A percentile compares a stretch with the other conserved stretches of the same genome.
Evolutionary conservation across 164 flowering plant genomes (phyloP).

Genomic region (Dillenia suffruticosa): DNA sequence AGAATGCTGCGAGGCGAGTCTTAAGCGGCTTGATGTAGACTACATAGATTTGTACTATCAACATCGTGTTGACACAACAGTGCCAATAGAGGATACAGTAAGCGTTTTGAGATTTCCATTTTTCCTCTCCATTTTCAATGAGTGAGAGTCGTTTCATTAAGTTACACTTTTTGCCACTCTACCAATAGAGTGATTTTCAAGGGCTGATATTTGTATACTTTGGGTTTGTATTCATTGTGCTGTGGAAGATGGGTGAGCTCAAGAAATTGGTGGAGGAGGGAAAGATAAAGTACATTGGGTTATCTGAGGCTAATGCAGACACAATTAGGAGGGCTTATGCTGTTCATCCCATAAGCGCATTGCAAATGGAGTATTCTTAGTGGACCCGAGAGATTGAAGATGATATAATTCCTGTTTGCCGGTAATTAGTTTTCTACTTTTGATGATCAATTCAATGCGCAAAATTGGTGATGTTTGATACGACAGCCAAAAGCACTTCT

Average conservation of each 20-base stretch:
- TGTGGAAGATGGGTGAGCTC: slow-evolving; percentile 13
- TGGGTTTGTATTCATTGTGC: too few species aligned
- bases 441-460: not conserved
- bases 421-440: slow-evolving; percentile 6
- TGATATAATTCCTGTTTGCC: slow-evolving; percentile 26
- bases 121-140: not conserved
- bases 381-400: slow-evolving; percentile 27
- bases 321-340: slow-evolving; percentile 29
- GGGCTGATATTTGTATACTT: too few species aligned
- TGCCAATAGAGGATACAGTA: slow-evolving; percentile 21
- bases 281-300: slow-evolving; percentile 14
- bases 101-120: not conserved
- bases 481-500: too few species aligned
- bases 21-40: slow-evolving; percentile 15
- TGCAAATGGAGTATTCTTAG: slow-evolving; percentile 26
- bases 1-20: slow-evolving; percentile 19
- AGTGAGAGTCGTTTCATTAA: too few species aligned
- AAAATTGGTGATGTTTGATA: not conserved
- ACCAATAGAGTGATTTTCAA: too few species aligned
- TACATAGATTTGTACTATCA: slow-evolving; percentile 23
- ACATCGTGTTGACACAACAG: slow-evolving; percentile 16
- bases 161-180: too few species aligned
- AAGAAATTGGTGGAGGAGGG: slow-evolving; percentile 18
- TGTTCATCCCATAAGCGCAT: slow-evolving; percentile 22
- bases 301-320: slow-evolving; percentile 16